phyloP scores from a whole-genome alignment of 805 yeast species.

The Candida saitoana region DNA sequence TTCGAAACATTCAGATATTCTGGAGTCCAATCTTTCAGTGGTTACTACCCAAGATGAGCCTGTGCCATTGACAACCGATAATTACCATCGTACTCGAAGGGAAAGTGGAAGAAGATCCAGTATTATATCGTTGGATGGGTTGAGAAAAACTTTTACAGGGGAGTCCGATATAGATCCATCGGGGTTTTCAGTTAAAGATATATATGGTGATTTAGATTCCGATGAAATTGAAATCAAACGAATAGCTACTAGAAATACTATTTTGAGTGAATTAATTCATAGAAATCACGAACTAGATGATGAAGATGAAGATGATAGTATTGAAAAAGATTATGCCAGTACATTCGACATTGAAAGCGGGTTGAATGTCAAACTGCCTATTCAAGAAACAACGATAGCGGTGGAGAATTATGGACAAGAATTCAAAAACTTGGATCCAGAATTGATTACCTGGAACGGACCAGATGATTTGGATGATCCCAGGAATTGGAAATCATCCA shows the following conservation, averaged over 20 bases:
- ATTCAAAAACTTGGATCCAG: conserved; percentile 31
- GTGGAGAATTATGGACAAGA: conserved; percentile 29
- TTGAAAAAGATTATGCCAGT: conserved; percentile 5
- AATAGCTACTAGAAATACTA: conserved; percentile 27
- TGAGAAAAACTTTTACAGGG: conserved; percentile 14
- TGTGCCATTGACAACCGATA: not conserved
- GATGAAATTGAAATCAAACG: conserved; percentile 29
- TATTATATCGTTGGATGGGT: conserved; percentile 14
- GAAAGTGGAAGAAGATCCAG: conserved; percentile 15
- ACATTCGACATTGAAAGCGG: not conserved
- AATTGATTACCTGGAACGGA: conserved; percentile 33
- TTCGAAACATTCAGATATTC: not conserved
- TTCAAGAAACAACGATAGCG: conserved; percentile 23
- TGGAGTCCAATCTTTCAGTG: not conserved
- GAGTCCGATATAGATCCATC: conserved; percentile 6
- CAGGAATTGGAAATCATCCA: conserved; percentile 26
- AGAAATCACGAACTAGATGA: conserved; percentile 15
- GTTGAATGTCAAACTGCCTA: conserved; percentile 8
- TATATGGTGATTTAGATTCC: conserved; percentile 28
- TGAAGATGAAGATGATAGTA: conserved; percentile 8
- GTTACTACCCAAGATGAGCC: not conserved
- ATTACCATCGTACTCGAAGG: not conserved
- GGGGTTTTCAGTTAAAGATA: conserved; percentile 22
- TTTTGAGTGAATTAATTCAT: conserved; percentile 22
- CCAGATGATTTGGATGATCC: conserved; percentile 31